Percentiles rank a stretch among this genome's conserved stretches.
phyloP scores from a whole-genome alignment of 495 filamentous ascomycete genomes.

The Penicillium crystallinum region DNA sequence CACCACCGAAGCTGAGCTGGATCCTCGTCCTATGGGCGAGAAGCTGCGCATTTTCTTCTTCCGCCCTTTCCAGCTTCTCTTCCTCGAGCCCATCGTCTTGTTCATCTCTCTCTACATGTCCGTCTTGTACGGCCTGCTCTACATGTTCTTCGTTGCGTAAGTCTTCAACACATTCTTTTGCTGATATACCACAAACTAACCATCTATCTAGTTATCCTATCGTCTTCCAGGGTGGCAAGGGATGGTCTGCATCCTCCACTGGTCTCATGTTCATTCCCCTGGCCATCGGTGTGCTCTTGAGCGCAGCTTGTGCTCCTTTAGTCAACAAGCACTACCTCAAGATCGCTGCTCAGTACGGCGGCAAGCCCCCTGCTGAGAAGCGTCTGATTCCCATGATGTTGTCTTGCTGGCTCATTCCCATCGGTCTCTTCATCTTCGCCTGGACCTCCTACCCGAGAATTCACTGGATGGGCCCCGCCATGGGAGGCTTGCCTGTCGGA shows the following conservation, averaged over 20 bases:
- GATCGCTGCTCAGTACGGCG: slow-evolving; percentile 51
- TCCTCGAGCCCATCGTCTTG: slow-evolving; percentile 72
- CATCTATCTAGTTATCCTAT: slow-evolving; percentile 54
- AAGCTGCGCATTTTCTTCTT: slow-evolving; percentile 62
- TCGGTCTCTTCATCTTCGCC: slow-evolving; percentile 79
- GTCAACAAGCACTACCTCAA: slow-evolving; percentile 75
- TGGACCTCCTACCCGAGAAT: slow-evolving; percentile 67
- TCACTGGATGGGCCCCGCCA: slow-evolving; percentile 63
- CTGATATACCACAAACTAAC: slow-evolving; percentile 4
- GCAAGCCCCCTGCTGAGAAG: slow-evolving; percentile 67
- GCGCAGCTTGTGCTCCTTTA: slow-evolving; percentile 60
- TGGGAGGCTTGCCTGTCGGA: slow-evolving; percentile 72
- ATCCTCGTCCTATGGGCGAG: slow-evolving; percentile 58
- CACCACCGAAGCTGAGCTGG: slow-evolving; percentile 71
- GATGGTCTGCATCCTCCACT: slow-evolving; percentile 62
- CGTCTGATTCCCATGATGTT: slow-evolving; percentile 83
- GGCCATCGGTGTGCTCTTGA: slow-evolving; percentile 60
- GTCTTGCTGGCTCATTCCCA: slow-evolving; percentile 72
- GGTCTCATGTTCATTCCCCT: slow-evolving; percentile 80
- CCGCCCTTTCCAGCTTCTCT: slow-evolving; percentile 75
- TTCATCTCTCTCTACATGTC: slow-evolving; percentile 75
- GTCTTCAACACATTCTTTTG: neutral
- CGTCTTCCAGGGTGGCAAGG: slow-evolving; percentile 70
- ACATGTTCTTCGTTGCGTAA: slow-evolving; percentile 72
- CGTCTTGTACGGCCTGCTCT: slow-evolving; percentile 69